Conservation (phyloP, 2,329 filamentous ascomycete species). For the Calonectria multiphialidica region DNA sequence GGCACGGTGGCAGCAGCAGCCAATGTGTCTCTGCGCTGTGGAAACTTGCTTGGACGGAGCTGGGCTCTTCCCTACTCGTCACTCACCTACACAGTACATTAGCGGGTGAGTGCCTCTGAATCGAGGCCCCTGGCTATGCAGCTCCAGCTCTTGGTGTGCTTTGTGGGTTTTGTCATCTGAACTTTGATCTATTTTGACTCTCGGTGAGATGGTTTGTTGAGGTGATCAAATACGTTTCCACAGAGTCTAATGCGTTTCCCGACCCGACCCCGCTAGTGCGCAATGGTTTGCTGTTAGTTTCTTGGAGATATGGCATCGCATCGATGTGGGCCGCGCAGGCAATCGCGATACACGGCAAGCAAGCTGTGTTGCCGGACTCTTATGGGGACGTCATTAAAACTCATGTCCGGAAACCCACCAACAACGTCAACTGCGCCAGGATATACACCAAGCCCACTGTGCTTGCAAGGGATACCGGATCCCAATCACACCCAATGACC, state of each 20-base stretch:
- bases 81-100: background rate
- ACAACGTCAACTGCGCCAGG: slow-evolving; percentile 14
- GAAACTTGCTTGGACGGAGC: slow-evolving; percentile 9
- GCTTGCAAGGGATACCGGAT: slow-evolving; percentile 5
- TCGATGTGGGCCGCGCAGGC: background rate
- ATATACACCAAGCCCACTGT: background rate
- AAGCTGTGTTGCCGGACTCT: background rate
- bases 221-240: slow-evolving; percentile 15
- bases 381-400: slow-evolving; percentile 2
- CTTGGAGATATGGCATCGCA: background rate
- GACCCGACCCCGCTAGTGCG: background rate
- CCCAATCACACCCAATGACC: slow-evolving; percentile 25
- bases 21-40: background rate
- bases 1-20: background rate
- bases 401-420: background rate
- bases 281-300: background rate
- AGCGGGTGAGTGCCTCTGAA: too few species aligned
- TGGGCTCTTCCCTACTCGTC: background rate
- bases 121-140: background rate
- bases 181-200: slow-evolving; percentile 39
- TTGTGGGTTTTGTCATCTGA: slow-evolving; percentile 31
- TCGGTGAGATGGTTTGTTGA: slow-evolving; percentile 36
- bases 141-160: slow-evolving; percentile 23
- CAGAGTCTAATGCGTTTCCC: background rate
- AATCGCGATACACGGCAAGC: background rate